A percentile compares a stretch with the other conserved stretches of the same genome.
phyloP scores from a whole-genome alignment of 352 stramenopile genomes.

The Aphanomyces cochlioides region DNA sequence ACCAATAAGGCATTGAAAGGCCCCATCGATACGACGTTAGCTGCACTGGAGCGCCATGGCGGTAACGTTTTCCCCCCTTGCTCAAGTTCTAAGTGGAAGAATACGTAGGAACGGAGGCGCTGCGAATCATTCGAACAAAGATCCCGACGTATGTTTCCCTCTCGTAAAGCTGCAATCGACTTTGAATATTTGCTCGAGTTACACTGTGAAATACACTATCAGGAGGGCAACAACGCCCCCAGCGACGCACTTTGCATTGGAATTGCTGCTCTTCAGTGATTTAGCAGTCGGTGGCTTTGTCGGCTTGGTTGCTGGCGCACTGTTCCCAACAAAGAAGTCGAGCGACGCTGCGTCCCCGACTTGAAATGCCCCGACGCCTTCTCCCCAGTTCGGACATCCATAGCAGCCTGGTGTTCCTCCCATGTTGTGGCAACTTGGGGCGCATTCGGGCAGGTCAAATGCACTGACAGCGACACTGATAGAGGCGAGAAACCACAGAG shows the following conservation, averaged over 20 bases:
- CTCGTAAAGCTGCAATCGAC: not conserved
- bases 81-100: not conserved
- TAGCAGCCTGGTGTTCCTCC: conserved; percentile 25
- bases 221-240: too few species aligned
- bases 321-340: too few species aligned
- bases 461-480: not conserved
- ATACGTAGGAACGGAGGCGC: conserved; percentile 38
- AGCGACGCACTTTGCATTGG: too few species aligned
- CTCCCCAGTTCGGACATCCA: conserved; percentile 26
- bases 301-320: too few species aligned
- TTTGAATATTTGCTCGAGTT: not conserved
- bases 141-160: conserved; percentile 68
- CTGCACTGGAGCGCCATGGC: conserved; percentile 62
- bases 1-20: conserved; percentile 51
- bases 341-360: not conserved
- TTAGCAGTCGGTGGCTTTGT: too few species aligned
- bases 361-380: conserved; percentile 5
- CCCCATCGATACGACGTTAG: conserved; percentile 60
- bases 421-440: not conserved
- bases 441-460: conserved; percentile 18
- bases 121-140: conserved; percentile 71
- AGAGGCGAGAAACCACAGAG: too few species aligned
- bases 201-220: too few species aligned
- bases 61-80: conserved; percentile 35
- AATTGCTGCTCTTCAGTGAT: too few species aligned